phyloP scores from a whole-genome alignment of 176 grass and related monocot genomes.

The Puccinellia tenuiflora region DNA sequence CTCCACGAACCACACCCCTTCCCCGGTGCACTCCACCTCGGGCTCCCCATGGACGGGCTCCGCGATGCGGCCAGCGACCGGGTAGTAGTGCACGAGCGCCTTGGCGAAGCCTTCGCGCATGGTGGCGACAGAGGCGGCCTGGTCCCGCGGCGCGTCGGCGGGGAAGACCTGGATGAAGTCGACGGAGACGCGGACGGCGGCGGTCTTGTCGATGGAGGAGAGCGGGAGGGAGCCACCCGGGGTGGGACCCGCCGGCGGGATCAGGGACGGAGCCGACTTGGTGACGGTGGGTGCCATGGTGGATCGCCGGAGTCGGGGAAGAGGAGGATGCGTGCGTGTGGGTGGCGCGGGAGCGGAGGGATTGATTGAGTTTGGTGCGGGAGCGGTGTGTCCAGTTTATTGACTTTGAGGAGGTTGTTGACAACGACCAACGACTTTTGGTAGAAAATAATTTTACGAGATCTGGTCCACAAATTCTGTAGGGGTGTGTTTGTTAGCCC shows the following conservation, averaged over 20 bases:
- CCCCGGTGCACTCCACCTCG: neutral
- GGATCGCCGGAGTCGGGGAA: neutral
- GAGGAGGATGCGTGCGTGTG: neutral
- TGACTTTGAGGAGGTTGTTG: neutral
- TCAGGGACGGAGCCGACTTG: neutral
- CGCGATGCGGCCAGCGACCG: neutral
- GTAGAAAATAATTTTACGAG: no score
- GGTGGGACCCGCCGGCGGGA: neutral
- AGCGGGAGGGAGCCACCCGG: neutral
- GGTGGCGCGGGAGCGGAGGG: neutral
- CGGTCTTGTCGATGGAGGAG: slow-evolving; percentile 20
- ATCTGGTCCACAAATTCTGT: no score
- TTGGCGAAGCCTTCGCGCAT: neutral
- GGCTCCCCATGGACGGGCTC: neutral
- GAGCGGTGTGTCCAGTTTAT: neutral
- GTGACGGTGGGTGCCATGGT: neutral
- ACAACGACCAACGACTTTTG: neutral
- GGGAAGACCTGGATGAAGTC: slow-evolving; percentile 20
- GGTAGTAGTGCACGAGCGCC: slow-evolving; percentile 10
- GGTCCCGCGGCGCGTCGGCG: neutral
- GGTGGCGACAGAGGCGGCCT: neutral
- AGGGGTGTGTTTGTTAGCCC: no score
- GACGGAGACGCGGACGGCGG: slow-evolving; percentile 6
- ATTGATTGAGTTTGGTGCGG: neutral
- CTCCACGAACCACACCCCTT: slow-evolving; percentile 8